Percentiles rank a stretch among this genome's conserved stretches.
Evolutionary conservation across 192 early-diverging fungal species (phyloP).

Genomic region (Chytriomyces sp.): DNA sequence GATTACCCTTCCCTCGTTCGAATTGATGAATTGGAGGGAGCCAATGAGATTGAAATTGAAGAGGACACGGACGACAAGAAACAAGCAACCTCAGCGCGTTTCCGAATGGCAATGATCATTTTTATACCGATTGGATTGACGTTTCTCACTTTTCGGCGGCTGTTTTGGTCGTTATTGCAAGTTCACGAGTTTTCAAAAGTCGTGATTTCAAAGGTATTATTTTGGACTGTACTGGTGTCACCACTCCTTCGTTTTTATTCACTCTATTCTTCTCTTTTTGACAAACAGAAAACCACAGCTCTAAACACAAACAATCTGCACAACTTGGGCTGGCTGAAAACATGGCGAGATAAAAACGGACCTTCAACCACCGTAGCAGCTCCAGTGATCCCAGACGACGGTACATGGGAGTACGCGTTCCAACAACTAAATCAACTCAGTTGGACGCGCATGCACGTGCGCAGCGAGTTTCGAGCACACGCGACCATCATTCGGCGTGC

Average conservation of each 20-base stretch:
- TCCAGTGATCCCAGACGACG: not conserved
- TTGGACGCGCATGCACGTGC: conserved; percentile 33
- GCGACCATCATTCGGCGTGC: conserved; percentile 34
- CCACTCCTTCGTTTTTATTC: too few relatives aligned
- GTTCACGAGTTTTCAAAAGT: too few relatives aligned
- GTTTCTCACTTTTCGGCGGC: too few relatives aligned
- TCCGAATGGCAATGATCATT: too few relatives aligned
- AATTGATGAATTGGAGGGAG: not conserved
- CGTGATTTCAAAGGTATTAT: too few relatives aligned
- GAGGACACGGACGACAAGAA: not conserved
- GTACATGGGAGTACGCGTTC: conserved; percentile 4
- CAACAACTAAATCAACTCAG: conserved; percentile 7
- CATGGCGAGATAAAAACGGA: not conserved
- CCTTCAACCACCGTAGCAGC: not conserved
- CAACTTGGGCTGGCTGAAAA: conserved; percentile 1
- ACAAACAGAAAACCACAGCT: too few relatives aligned
- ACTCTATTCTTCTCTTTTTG: too few relatives aligned
- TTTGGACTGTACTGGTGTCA: too few relatives aligned
- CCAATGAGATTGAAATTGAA: not conserved
- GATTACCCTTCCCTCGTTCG: conserved; percentile 25
- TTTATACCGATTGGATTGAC: too few relatives aligned
- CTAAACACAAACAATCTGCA: not conserved
- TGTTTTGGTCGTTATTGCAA: too few relatives aligned
- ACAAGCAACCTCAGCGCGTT: too few relatives aligned
- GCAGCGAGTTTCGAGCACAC: conserved; percentile 22